Base-by-base conservation (phyloP, 2,329 filamentous ascomycete species). In the Ascochyta lentis region DNA sequence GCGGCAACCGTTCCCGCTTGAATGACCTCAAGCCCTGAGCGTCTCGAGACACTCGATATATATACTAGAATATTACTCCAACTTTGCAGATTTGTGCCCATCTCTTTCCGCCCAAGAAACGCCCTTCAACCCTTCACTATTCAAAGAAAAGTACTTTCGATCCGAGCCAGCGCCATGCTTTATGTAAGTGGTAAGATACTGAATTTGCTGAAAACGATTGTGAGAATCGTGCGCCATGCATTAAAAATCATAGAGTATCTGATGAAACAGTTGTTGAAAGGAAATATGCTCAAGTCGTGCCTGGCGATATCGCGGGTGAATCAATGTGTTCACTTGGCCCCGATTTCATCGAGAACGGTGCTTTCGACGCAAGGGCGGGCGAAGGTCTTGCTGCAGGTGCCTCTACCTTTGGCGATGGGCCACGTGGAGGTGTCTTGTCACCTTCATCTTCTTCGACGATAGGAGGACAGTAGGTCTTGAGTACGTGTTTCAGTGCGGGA, bases 401-500 rank as follows among this genome's bases (percentile, higher is more conserved):
- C n/a, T 29, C 44, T 1, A 44, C 43, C 4, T 49, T 57, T 38
- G 54, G 22, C 16, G n/a, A 42, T 10, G 48, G 50, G n/a, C 31
- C 27, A 19, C 38, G 49, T 12, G 64, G 63, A 8, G 66, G 62
- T 10, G 66, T 67, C 26, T 59, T 64, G 7, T 54, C 73, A 8
- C 58, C 61, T 35, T 75, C 73, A 70, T 92, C 90, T 71, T 92
- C 90, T 69, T 94, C 91, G 0, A 84, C 85, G 27, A 95, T 96
- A 0, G 92, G 92, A 4, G 89, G 85, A 71, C 92, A 94, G 70
- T 92, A 86, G 49, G 83, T 92, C 69, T 89, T 91, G 12, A 96
- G 80, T 0, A 96, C 91, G 67, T 93, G 89, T 74, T 96, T 96
- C 53, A 96, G 80, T 5, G 90, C 90, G 1, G 90, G 91, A n/a